Evolutionary conservation across 108 stramenopile genomes (phyloP).

Genomic region (Cylindrotheca closterium): DNA sequence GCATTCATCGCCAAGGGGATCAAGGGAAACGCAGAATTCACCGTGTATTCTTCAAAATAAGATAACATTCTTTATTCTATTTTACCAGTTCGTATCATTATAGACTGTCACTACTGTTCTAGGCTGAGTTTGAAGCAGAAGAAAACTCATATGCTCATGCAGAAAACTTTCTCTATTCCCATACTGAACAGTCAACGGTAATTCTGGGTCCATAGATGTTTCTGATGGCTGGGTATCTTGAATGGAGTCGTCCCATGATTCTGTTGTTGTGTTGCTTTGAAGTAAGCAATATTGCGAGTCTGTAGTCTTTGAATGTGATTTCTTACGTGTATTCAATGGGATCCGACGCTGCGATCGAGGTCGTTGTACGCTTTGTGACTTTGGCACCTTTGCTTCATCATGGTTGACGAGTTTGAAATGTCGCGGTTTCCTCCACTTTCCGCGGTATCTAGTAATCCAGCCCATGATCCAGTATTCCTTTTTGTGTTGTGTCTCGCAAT

Average conservation of each 20-base stretch:
- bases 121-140: slow-evolving; percentile 37
- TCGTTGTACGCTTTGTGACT: no score
- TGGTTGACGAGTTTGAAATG: slow-evolving; percentile 19
- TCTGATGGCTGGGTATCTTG: slow-evolving; percentile 35
- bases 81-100: no score
- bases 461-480: not conserved
- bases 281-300: no score
- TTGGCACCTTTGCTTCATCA: slow-evolving; percentile 3
- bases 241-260: slow-evolving; percentile 36
- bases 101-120: slow-evolving; percentile 41
- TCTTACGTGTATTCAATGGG: no score
- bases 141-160: slow-evolving; percentile 70
- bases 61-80: no score
- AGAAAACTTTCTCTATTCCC: slow-evolving; percentile 52
- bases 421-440: slow-evolving; percentile 33
- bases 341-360: no score
- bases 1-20: not conserved
- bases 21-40: no score
- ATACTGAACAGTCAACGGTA: not conserved
- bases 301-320: no score
- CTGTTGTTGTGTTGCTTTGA: slow-evolving; percentile 1
- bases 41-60: no score
- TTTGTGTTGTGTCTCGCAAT: not conserved
- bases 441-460: no score
- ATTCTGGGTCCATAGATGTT: slow-evolving; percentile 20